Base-by-base conservation (phyloP, 108 stramenopile species). In the Stephanodiscus minutulus region DNA sequence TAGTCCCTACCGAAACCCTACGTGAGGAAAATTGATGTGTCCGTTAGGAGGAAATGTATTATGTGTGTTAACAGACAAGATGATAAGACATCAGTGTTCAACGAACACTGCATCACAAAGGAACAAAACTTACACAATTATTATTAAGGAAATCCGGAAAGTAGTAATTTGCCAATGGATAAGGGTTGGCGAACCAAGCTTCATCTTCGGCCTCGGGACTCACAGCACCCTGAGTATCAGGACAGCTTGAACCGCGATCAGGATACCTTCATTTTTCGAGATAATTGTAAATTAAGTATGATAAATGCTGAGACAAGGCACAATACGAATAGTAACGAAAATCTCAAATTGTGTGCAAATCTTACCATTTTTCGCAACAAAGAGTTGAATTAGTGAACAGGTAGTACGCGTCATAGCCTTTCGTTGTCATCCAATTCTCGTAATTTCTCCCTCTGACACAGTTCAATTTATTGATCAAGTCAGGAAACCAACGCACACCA, bases 361-460 rank as follows among this genome's bases (percentile, higher is more conserved):
- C 48, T 48, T 54, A 68, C 67, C 67, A 68, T 50, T 22, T 54
- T 31, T 55, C 31, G 25, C 67, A 68, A n/a, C n/a, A n/a, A n/a
- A n/a, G n/a, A n/a, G n/a, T 54, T 18, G 25, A 15, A 7, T 48
- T 25, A 10, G 17, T 2, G 25, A 68, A 68, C 7, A 68, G 22
- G 55, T 68, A 68, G 37, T 29, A 36, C 5, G 22, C 52, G n/a
- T 20, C 27, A 43, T 29, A 68, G 5, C 67, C 67, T 25, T 37
- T 33, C 21, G 28, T 21, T 24, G 29, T 7, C 67, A 68, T 68
- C 67, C 67, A 68, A 44, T 68, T 29, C 29, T 68, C 67, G 31
- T 68, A 68, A 24, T 63, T 63, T 12, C 31, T 47, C 1, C 62
- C 62, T 11, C 17, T 21, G 62, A 63, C 62, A 47, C 62, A 63